phyloP scores from a whole-genome alignment of 2,329 filamentous ascomycete genomes.

The Xylaria sp. region DNA sequence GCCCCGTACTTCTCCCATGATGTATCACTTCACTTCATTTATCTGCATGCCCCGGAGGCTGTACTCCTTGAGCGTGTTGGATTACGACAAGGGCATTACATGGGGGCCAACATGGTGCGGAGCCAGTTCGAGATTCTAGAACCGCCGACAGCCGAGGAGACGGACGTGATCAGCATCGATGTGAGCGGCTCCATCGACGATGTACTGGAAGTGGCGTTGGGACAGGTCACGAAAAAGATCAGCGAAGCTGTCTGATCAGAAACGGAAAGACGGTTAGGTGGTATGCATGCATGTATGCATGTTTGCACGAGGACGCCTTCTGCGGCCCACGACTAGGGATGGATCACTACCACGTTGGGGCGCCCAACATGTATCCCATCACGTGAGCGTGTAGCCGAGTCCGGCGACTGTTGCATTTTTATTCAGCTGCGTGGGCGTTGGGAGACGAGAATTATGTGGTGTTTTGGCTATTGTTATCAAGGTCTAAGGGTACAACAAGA shows the following conservation, averaged over 20 bases:
- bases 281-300: conserved; percentile 23
- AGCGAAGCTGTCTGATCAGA: conserved; percentile 52
- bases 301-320: conserved; percentile 13
- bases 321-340: conserved; percentile 29
- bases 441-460: conserved; percentile 18
- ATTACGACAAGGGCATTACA: conserved; percentile 84
- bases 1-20: conserved; percentile 78
- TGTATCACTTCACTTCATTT: conserved; percentile 91
- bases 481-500: conserved; percentile 2
- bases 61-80: conserved; percentile 80
- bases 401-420: conserved; percentile 20
- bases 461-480: conserved; percentile 21
- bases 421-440: conserved; percentile 28
- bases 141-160: conserved; percentile 75
- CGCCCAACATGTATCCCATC: conserved; percentile 24
- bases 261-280: conserved; percentile 22
- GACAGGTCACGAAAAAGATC: conserved; percentile 66
- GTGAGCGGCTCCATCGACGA: conserved; percentile 68
- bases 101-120: conserved; percentile 94
- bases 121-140: conserved; percentile 93
- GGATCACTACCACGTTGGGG: conserved; percentile 26
- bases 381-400: conserved; percentile 28
- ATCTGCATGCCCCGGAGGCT: conserved; percentile 81
- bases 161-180: conserved; percentile 77
- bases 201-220: conserved; percentile 69